phyloP scores from a whole-genome alignment of 495 filamentous ascomycete species.

The Neurospora tetraspora region DNA sequence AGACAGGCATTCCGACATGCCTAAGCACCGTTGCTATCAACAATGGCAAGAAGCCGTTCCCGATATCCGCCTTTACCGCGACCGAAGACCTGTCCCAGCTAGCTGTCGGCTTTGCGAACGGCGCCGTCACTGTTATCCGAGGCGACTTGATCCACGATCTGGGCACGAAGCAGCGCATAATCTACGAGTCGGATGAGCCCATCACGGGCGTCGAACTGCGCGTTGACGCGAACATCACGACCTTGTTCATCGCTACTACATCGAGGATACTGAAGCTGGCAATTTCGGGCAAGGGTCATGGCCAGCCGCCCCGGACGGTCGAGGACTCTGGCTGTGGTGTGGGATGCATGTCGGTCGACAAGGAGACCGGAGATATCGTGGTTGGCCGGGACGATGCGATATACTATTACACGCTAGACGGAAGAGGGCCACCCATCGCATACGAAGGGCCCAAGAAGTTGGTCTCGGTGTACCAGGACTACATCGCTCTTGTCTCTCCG shows the following conservation, averaged over 20 bases:
- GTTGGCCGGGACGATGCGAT: slow-evolving; percentile 90
- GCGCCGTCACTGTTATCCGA: slow-evolving; percentile 83
- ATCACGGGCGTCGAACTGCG: slow-evolving; percentile 81
- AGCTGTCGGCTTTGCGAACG: slow-evolving; percentile 91
- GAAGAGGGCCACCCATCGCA: slow-evolving; percentile 74
- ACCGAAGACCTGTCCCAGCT: slow-evolving; percentile 83
- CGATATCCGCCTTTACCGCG: slow-evolving; percentile 81
- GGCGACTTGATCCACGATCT: slow-evolving; percentile 93
- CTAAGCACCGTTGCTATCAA: slow-evolving; percentile 74
- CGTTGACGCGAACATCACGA: slow-evolving; percentile 52
- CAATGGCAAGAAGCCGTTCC: slow-evolving; percentile 88
- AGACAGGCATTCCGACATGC: slow-evolving; percentile 78
- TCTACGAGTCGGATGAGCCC: slow-evolving; percentile 94
- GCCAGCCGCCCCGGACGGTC: slow-evolving; percentile 75
- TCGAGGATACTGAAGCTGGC: slow-evolving; percentile 76
- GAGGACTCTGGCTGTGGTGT: slow-evolving; percentile 84
- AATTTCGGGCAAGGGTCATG: slow-evolving; percentile 78
- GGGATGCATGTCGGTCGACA: slow-evolving; percentile 85
- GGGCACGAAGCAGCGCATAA: slow-evolving; percentile 89
- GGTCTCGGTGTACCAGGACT: slow-evolving; percentile 72
- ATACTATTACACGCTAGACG: slow-evolving; percentile 81
- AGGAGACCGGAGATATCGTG: slow-evolving; percentile 69
- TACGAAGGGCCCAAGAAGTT: slow-evolving; percentile 86
- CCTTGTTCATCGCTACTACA: slow-evolving; percentile 86
- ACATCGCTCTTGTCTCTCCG: slow-evolving; percentile 81